Conservation (phyloP, 2,329 filamentous ascomycete species). For the Fusarium miscanthi region DNA sequence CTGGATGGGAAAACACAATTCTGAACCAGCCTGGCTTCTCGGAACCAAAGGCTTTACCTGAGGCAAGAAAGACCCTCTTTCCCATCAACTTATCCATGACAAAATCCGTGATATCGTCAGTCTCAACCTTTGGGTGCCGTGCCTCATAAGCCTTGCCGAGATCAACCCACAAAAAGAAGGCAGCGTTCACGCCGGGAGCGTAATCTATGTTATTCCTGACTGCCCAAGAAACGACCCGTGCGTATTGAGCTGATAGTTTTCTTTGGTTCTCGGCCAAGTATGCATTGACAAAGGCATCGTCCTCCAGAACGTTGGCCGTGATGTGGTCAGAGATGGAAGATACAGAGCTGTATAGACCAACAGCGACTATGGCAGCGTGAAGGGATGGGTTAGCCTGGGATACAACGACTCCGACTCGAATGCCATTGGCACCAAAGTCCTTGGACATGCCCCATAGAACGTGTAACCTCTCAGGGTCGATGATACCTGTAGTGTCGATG, state of each 20-base stretch:
- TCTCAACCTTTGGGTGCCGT: constrained; percentile 20
- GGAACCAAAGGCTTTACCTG: constrained; percentile 51
- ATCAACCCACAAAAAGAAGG: constrained; percentile 67
- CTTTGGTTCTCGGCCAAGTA: constrained; percentile 58
- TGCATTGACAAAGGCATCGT: constrained; percentile 55
- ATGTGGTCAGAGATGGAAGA: constrained; percentile 58
- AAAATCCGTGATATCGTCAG: constrained; percentile 39
- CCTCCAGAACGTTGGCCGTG: constrained; percentile 56
- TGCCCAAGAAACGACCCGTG: constrained; percentile 52
- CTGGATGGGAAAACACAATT: constrained; percentile 53
- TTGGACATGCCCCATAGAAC: constrained; percentile 60
- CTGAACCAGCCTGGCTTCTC: constrained; percentile 54
- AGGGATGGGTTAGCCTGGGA: constrained; percentile 58
- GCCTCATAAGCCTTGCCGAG: constrained; percentile 50
- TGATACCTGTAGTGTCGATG: constrained; percentile 55
- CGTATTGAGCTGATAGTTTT: constrained; percentile 54
- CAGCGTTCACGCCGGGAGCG: constrained; percentile 60
- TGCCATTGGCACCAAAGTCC: constrained; percentile 68
- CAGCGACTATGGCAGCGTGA: constrained; percentile 51
- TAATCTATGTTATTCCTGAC: constrained; percentile 56
- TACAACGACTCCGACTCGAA: constrained; percentile 63
- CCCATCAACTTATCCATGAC: constrained; percentile 47
- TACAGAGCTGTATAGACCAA: constrained; percentile 56
- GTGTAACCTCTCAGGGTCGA: constrained; percentile 63
- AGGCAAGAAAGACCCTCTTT: constrained; percentile 51